A percentile compares a stretch with the other conserved stretches of the same genome.
phyloP scores from a whole-genome alignment of 305 asterid genomes.

The Andrographis paniculata region DNA sequence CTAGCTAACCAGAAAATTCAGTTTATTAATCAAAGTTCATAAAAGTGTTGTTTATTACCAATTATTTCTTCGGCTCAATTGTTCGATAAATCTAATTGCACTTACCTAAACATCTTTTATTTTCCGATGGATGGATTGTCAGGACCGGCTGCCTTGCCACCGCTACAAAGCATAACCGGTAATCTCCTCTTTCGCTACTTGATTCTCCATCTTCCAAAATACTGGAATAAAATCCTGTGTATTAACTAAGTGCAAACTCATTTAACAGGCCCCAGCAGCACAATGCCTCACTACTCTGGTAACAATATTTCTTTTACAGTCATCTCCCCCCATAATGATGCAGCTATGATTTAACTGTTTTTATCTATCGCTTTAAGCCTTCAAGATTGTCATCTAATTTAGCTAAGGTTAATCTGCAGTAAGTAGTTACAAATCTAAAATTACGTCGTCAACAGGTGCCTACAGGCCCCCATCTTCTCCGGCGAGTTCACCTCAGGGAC shows the following conservation, averaged over 20 bases:
- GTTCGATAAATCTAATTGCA: no score
- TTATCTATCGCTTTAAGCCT: no score
- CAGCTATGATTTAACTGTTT: no score
- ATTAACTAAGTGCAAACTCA: not conserved
- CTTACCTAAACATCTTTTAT: not conserved
- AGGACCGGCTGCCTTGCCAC: constrained; percentile 59
- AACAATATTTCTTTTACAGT: no score
- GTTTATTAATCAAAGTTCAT: no score
- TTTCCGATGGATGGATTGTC: constrained; percentile 22
- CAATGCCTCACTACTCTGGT: constrained; percentile 24
- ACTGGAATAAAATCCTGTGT: not conserved
- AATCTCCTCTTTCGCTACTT: constrained; percentile 4
- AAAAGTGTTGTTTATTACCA: no score
- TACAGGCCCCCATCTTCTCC: constrained; percentile 27
- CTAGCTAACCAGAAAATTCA: no score
- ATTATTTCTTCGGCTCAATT: no score
- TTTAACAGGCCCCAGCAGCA: constrained; percentile 24
- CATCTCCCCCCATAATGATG: no score
- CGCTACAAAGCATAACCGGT: constrained; percentile 59
- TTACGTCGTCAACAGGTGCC: constrained; percentile 21
- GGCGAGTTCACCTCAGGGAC: constrained; percentile 20
- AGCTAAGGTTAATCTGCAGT: not conserved
- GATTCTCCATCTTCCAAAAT: not conserved
- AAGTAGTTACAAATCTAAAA: not conserved
- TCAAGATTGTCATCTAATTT: not conserved